phyloP scores from a whole-genome alignment of 257 asterid genomes.

The Scutellaria minor region DNA sequence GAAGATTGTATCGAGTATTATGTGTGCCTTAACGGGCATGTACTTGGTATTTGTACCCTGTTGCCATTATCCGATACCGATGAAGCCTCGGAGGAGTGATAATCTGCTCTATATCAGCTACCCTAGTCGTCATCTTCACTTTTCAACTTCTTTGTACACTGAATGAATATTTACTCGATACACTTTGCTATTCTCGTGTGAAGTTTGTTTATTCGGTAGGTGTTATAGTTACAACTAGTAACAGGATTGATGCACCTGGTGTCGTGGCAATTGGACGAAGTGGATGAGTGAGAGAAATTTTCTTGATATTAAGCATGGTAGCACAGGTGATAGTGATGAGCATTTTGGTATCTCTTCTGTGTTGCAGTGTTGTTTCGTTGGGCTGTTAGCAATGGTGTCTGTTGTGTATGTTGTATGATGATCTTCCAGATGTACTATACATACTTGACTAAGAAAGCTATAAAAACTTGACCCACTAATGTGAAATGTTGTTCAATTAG shows the following conservation, averaged over 20 bases:
- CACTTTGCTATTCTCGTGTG: neutral
- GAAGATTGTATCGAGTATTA: slow-evolving; percentile 90
- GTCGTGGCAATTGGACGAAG: neutral
- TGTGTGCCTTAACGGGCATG: slow-evolving; percentile 94
- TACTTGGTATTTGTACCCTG: slow-evolving; percentile 86
- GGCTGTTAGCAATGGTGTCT: no score
- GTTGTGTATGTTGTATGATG: slow-evolving; percentile 17
- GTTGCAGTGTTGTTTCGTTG: slow-evolving; percentile 17
- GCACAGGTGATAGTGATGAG: slow-evolving; percentile 24
- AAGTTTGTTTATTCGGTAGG: slow-evolving; percentile 21
- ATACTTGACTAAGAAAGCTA: slow-evolving; percentile 21
- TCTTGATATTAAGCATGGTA: slow-evolving; percentile 17
- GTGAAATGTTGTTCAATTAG: neutral
- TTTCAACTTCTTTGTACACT: no score
- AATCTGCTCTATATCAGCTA: slow-evolving; percentile 45
- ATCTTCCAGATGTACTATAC: neutral
- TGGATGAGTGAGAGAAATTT: slow-evolving; percentile 11
- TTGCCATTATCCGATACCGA: slow-evolving; percentile 94
- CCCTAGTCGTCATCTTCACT: neutral
- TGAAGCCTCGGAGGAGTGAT: slow-evolving; percentile 74
- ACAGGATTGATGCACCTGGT: neutral
- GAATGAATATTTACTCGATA: no score
- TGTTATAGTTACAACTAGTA: neutral
- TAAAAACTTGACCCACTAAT: neutral
- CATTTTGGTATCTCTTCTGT: neutral